These are phyloP conservation scores for Podospora pseudopauciseta DNA, from an alignment of 495 filamentous ascomycete species.

Conservation along the genomic window DNA sequence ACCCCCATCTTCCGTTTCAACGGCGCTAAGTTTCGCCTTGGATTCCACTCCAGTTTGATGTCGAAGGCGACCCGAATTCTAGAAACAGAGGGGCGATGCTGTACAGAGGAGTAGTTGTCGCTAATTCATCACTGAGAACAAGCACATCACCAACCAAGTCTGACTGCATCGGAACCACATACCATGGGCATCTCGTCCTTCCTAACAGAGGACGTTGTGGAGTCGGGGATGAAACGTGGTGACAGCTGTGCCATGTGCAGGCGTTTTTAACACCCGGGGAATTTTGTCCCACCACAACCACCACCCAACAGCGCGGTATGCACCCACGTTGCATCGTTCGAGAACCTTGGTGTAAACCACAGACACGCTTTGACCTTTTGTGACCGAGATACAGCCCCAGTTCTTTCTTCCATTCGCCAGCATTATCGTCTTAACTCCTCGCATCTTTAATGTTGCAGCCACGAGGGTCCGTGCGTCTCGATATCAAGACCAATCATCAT, in stretches of 20 bases:
- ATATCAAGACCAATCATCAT: neutral
- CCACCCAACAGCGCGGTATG: neutral
- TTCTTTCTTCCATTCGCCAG: neutral
- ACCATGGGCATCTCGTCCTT: neutral
- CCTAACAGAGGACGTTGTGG: neutral
- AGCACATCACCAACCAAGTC: constrained; percentile 1
- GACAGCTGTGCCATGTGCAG: neutral
- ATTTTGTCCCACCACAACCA: neutral
- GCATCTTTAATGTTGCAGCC: neutral
- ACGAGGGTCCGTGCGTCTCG: neutral
- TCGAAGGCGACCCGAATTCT: neutral
- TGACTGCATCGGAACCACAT: neutral
- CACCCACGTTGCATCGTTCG: neutral
- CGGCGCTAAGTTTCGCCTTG: constrained; percentile 10
- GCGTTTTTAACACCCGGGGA: neutral
- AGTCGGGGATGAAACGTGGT: neutral
- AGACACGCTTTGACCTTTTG: neutral
- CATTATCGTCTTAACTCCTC: neutral
- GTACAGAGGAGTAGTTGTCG: neutral
- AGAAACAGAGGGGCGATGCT: neutral
- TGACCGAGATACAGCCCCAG: neutral
- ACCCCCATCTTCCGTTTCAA: constrained; percentile 10
- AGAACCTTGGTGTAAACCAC: neutral
- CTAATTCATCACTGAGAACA: neutral
- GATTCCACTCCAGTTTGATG: neutral